A percentile compares a stretch with the other conserved stretches of the same genome.
phyloP scores from a whole-genome alignment of 2,329 filamentous ascomycete species.

The Aureobasidium subglaciale region DNA sequence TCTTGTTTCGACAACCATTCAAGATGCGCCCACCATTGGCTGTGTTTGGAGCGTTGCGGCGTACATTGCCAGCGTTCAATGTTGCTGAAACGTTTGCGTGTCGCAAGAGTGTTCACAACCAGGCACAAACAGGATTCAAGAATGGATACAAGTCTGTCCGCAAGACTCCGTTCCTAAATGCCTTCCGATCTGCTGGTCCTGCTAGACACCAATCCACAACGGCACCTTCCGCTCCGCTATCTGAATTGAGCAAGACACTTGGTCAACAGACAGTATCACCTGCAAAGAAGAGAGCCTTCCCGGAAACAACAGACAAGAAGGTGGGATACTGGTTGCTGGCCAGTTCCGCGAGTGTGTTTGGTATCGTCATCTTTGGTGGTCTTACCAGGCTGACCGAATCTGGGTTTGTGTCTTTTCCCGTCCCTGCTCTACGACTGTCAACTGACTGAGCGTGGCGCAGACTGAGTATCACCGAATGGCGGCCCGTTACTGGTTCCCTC shows the following conservation, averaged over 20 bases:
- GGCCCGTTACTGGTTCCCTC: slow-evolving; percentile 84
- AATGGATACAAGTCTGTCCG: slow-evolving; percentile 21
- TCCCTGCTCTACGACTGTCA: background rate
- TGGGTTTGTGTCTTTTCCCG: slow-evolving; percentile 52
- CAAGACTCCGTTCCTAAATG: slow-evolving; percentile 29
- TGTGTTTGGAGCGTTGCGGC: slow-evolving; percentile 14
- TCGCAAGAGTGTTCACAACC: slow-evolving; percentile 28
- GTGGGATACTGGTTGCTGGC: slow-evolving; percentile 91
- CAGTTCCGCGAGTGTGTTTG: slow-evolving; percentile 89
- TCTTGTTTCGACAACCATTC: background rate
- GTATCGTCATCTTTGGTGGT: slow-evolving; percentile 91
- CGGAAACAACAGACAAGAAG: slow-evolving; percentile 60
- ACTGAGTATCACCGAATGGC: slow-evolving; percentile 98
- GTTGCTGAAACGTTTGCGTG: slow-evolving; percentile 22
- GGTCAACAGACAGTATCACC: slow-evolving; percentile 12
- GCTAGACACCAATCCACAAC: slow-evolving; percentile 19
- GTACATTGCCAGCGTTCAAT: background rate
- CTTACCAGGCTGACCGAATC: slow-evolving; percentile 93
- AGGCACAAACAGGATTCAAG: slow-evolving; percentile 16
- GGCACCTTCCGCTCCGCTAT: slow-evolving; percentile 24
- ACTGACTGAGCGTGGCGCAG: slow-evolving; percentile 38
- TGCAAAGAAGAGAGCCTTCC: slow-evolving; percentile 32
- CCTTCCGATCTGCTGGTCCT: slow-evolving; percentile 24
- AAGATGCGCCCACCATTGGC: slow-evolving; percentile 16
- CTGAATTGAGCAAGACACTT: slow-evolving; percentile 26